Evolutionary conservation across 2,329 filamentous ascomycete genomes (phyloP), one percentile per base, ranked within the genome.

Genomic region (Colletotrichum gigasporum): DNA sequence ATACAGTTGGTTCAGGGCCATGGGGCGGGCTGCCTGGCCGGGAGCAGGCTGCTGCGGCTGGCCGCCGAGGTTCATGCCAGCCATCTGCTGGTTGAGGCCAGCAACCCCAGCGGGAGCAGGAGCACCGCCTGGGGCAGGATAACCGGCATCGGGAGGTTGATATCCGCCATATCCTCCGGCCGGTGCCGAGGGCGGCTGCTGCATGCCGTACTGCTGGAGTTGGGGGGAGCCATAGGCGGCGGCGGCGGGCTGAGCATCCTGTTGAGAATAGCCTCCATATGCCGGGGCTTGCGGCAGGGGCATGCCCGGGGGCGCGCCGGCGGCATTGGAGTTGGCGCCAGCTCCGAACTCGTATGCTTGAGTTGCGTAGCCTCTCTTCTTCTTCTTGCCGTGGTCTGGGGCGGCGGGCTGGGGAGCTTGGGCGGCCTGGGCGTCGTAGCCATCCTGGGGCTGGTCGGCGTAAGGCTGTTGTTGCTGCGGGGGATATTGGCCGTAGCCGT

Each of bases 341-440:
- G 87, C 86, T 52, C 92, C 93, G 72, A 98, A 96, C 64, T 97
- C 95, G 78, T 97, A 99, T 45, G 95, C 95, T 78, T 96, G 92
- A 61, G 93, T 93, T 57, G 96, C 96, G 82, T 98, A 98, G 61
- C 92, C 91, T 83, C 94, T 88, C 87, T 97, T 97, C 88, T 97
- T 97, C 83, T 94, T 94, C 78, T 87, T 90, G 67, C 81, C 84
- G 47, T 82, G 81, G 42, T 83, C 83, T 28, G 78, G 72, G 42
- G 69, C 74, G 9, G 78, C 72, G 10, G 74, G 73, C 41, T 76
- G 76, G 26, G 65, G 24, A 50, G 55, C 61, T 61, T 60, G 61
- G 44, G 71, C 73, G 47, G 76, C 68, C 57, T 80, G 77, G 53
- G 70, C 74, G 60, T 80, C 80, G 70, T 78, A 79, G 34, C 65